Evolutionary conservation across 2,329 filamentous ascomycete species (phyloP).

Genomic region (Dothiorella sarmentorum): DNA sequence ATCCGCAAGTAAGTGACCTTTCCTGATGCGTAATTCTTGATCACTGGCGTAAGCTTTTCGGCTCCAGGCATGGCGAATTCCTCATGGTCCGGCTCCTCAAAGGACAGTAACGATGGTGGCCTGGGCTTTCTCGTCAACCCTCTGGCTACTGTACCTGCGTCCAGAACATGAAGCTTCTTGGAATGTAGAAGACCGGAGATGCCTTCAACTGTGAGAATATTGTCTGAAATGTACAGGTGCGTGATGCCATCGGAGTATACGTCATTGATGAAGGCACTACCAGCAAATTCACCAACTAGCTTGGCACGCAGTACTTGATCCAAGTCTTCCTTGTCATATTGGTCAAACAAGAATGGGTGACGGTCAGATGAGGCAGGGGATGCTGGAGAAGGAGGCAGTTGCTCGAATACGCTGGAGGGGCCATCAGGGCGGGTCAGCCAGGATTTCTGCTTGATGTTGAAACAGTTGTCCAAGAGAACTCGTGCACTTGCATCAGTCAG

Average conservation of each 20-base stretch:
- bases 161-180: slow-evolving; percentile 52
- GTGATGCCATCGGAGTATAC: slow-evolving; percentile 54
- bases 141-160: slow-evolving; percentile 50
- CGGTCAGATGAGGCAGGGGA: slow-evolving; percentile 26
- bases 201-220: slow-evolving; percentile 55
- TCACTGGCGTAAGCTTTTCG: slow-evolving; percentile 53
- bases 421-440: slow-evolving; percentile 17
- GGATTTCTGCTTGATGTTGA: slow-evolving; percentile 31
- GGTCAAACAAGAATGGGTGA: background rate
- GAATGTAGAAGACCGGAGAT: slow-evolving; percentile 52
- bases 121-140: slow-evolving; percentile 21
- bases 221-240: slow-evolving; percentile 58
- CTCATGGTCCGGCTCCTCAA: slow-evolving; percentile 18
- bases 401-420: background rate
- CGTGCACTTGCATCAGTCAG: slow-evolving; percentile 56
- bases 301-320: slow-evolving; percentile 49
- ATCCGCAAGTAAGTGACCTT: slow-evolving; percentile 53
- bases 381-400: background rate
- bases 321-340: slow-evolving; percentile 42
- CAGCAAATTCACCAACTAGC: slow-evolving; percentile 44
- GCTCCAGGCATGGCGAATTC: slow-evolving; percentile 44
- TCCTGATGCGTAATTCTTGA: slow-evolving; percentile 46
- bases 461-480: slow-evolving; percentile 51
- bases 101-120: slow-evolving; percentile 16
- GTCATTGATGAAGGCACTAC: slow-evolving; percentile 55